A percentile compares a stretch with the other conserved stretches of the same genome.
phyloP scores from a whole-genome alignment of 345 rosid genomes.

The Gynandropsis gynandra region DNA sequence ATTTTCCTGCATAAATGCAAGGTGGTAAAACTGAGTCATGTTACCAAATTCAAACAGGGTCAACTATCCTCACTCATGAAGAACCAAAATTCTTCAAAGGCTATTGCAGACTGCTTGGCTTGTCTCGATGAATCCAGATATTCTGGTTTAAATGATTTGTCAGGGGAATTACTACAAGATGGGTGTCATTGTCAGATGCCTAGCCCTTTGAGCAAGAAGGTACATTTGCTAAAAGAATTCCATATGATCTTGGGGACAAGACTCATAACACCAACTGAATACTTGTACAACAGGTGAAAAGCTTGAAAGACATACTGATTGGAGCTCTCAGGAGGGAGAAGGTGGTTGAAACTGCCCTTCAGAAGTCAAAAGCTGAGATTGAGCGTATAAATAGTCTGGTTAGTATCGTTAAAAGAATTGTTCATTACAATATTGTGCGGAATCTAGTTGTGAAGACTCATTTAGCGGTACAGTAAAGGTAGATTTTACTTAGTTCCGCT shows the following conservation, averaged over 20 bases:
- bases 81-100: slow-evolving; percentile 38
- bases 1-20: slow-evolving; percentile 15
- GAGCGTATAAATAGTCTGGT: slow-evolving; percentile 54
- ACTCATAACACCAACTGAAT: slow-evolving; percentile 17
- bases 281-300: slow-evolving; percentile 32
- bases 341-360: slow-evolving; percentile 42
- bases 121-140: slow-evolving; percentile 35
- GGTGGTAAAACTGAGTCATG: slow-evolving; percentile 19
- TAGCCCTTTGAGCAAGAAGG: slow-evolving; percentile 36
- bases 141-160: slow-evolving; percentile 25
- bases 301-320: slow-evolving; percentile 35
- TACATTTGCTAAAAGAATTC: slow-evolving; percentile 15
- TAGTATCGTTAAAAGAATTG: slow-evolving; percentile 27
- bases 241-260: slow-evolving; percentile 14
- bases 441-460: slow-evolving; percentile 8
- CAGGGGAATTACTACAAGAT: slow-evolving; percentile 27
- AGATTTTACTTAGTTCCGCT: neutral
- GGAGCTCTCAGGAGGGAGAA: slow-evolving; percentile 71
- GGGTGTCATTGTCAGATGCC: slow-evolving; percentile 26
- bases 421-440: slow-evolving; percentile 6
- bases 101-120: slow-evolving; percentile 26
- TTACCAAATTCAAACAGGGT: slow-evolving; percentile 40
- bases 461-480: slow-evolving; percentile 8
- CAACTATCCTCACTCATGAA: slow-evolving; percentile 59
- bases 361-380: slow-evolving; percentile 53